Percentiles rank a stretch among this genome's conserved stretches.
phyloP scores from a whole-genome alignment of 257 asterid species.

The Gentiana macrophylla region DNA sequence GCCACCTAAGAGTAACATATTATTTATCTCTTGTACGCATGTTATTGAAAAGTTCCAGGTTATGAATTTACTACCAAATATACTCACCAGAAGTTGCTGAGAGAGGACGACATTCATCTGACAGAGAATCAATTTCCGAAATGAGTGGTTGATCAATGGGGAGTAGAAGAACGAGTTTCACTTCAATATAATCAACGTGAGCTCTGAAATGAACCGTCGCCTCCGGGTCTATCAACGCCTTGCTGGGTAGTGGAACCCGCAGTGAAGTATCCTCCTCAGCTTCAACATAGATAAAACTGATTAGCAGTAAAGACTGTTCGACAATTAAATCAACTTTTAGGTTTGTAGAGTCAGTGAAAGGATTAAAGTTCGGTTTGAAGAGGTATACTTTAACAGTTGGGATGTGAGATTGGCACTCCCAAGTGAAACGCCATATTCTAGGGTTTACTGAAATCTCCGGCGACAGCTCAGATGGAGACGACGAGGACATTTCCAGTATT shows the following conservation, averaged over 20 bases:
- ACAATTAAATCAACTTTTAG: conserved; percentile 31
- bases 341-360: conserved; percentile 35
- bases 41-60: too few species aligned
- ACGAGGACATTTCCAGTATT: conserved; percentile 30
- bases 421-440: conserved; percentile 21
- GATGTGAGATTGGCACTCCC: conserved; percentile 20
- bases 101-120: conserved; percentile 29
- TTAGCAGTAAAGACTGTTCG: conserved; percentile 35
- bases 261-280: conserved; percentile 23
- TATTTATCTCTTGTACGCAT: too few species aligned
- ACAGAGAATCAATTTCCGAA: conserved; percentile 36
- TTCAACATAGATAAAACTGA: conserved; percentile 29
- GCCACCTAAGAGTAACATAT: too few species aligned
- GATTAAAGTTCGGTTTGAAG: conserved; percentile 19
- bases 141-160: conserved; percentile 85
- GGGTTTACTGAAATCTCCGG: conserved; percentile 13
- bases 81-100: conserved; percentile 50
- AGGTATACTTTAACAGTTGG: conserved; percentile 16
- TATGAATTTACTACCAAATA: not conserved
- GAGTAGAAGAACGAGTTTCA: conserved; percentile 59
- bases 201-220: conserved; percentile 39
- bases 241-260: conserved; percentile 51
- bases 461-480: conserved; percentile 14
- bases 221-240: conserved; percentile 63
- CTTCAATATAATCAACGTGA: conserved; percentile 67